Evolutionary conservation across 2,329 filamentous ascomycete genomes (phyloP).

Genomic region (Huntiella bhutanensis): DNA sequence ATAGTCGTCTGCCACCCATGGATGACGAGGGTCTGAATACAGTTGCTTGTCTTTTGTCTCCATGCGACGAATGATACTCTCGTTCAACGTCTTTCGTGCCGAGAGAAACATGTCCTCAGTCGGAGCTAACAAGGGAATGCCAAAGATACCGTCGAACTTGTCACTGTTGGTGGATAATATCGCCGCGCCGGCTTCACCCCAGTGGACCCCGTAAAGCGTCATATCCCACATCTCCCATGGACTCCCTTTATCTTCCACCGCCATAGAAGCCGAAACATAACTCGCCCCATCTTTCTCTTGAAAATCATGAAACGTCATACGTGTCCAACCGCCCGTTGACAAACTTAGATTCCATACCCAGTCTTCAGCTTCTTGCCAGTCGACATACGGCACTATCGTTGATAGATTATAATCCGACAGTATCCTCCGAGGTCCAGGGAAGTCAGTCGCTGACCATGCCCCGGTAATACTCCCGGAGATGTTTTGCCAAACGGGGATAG

Average conservation of each 20-base stretch:
- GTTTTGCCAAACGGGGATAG: slow-evolving; percentile 49
- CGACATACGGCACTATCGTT: slow-evolving; percentile 41
- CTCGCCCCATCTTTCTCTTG: slow-evolving; percentile 14
- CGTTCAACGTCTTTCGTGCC: slow-evolving; percentile 48
- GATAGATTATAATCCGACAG: slow-evolving; percentile 43
- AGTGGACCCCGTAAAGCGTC: slow-evolving; percentile 68
- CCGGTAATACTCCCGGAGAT: slow-evolving; percentile 59
- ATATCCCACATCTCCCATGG: slow-evolving; percentile 52
- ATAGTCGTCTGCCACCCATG: slow-evolving; percentile 49
- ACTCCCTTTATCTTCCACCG: slow-evolving; percentile 9
- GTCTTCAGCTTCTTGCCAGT: slow-evolving; percentile 39
- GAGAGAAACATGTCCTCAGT: slow-evolving; percentile 35
- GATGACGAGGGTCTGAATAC: slow-evolving; percentile 41
- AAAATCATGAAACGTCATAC: slow-evolving; percentile 15
- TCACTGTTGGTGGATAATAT: slow-evolving; percentile 80
- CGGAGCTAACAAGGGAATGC: slow-evolving; percentile 63
- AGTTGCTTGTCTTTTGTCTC: slow-evolving; percentile 43
- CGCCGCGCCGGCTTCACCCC: slow-evolving; percentile 59
- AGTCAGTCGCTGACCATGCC: slow-evolving; percentile 42
- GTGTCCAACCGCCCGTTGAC: slow-evolving; percentile 40
- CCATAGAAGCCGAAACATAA: slow-evolving; percentile 8
- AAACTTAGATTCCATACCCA: slow-evolving; percentile 75
- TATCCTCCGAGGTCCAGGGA: slow-evolving; percentile 27
- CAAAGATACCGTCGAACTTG: slow-evolving; percentile 84
- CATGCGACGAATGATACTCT: slow-evolving; percentile 49